Evolutionary conservation across 169 alveolate species (phyloP), one percentile per base, ranked within the genome.

Genomic region (Babesia bigemina): DNA sequence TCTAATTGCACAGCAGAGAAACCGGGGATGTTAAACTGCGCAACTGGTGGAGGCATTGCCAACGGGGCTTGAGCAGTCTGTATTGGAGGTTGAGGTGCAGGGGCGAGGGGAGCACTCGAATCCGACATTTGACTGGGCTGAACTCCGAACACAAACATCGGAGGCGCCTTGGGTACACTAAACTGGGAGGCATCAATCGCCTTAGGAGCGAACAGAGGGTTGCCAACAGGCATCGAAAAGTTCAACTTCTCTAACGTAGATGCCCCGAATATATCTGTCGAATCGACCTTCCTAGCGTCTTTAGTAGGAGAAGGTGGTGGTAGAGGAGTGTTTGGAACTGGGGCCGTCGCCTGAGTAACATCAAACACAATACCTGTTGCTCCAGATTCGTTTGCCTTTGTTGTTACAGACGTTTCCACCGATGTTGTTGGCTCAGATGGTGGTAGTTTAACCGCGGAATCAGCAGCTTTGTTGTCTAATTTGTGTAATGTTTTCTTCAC

Each of bases 181-280:
- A 81, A 81, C 52, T 69, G 59, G 44, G 49, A 22, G 22, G 85
- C 56, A 8, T 59, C 79, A 19, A 58, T 28, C 24, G 75, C 79
- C 55, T 62, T 81, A 0, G 88, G 88, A 0, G 88, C 88, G 26
- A 81, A 81, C 50, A 81, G 73, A 21, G 88, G 88, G 60, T 81
- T 81, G 13, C 88, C 88, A 56, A 47, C 70, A 14, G 88, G 88
- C 67, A 81, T 73, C 12, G 88, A 61, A 39, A 63, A 63, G 74
- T 72, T 81, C 63, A 81, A 47, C 67, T 45, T 81, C 53, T 63
- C 60, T 4, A 66, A 47, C 2, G 70, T 66, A 12, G 75, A 72
- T n/a, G 63, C 63, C 4, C 65, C 76, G 26, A 67, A 67, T n/a
- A 67, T 67, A 0, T 28, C n/a, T 11, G n/a, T 6, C 11, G 63